Evolutionary conservation across 2,329 filamentous ascomycete genomes (phyloP), one percentile per base, ranked within the genome.

Genomic region (Aspergillus nomiae): DNA sequence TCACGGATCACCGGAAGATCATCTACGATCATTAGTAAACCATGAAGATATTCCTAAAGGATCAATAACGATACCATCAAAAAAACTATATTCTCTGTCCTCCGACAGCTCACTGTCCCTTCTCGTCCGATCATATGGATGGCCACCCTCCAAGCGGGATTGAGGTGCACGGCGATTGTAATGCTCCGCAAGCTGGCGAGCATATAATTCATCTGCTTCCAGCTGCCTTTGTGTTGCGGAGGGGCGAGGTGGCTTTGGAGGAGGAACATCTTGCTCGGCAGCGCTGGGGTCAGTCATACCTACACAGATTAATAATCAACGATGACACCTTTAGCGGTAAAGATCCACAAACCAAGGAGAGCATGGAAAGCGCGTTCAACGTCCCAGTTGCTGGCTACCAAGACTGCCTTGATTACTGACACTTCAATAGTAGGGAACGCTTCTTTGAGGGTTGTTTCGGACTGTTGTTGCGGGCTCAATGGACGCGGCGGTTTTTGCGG

Each of bases 281-380:
- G 90, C 89, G 74, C 90, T 89, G 8, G 91, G 91, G 73, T 93
- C 91, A 65, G 90, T 92, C 90, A 92, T 92, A 71, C 89, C 89
- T 90, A 65, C 59, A 63, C 45, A 62, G 30, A 46, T 64, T 32
- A 32, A 59, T 55, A 50, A 57, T 55, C 41, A 55, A 50, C 32
- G 50, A 48, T 28, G 38, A 32, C 19, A 59, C 32, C 63, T 43
- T 34, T 41, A 32, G 21, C 24, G 11, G 34, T 32, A 28, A 32
- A 41, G 45, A 21, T 28, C 16, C 30, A 73, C 85, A 65, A 83
- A 92, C 92, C 91, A 51, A 99, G 85, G 50, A 99, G 85, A 41
- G 95, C 95, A 80, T 97, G 95, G 81, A 99, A 99, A 16, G 95
- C 94, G 36, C 92, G 91, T 78, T 99, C 95, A 55, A 98, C 89